Base-by-base conservation (phyloP, 345 rosid genomes). In the Citrus trifoliata region DNA sequence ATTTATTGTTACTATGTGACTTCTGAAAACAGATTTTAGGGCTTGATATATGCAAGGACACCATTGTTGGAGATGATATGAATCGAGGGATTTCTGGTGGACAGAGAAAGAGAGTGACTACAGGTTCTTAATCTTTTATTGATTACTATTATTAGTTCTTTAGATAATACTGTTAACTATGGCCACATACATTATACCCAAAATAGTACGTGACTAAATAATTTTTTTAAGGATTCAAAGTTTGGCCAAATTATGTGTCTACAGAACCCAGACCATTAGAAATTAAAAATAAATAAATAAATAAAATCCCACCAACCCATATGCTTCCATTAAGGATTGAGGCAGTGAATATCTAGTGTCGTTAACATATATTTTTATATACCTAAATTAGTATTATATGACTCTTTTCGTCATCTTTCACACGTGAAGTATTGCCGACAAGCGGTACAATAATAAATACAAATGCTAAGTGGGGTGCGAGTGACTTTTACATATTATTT, bases 51-150 rank as follows among this genome's bases (percentile, higher is more conserved):
- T 95, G 98, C 84, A 90, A 88, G 67, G 95, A 95, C 79, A 95
- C 91, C 12, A 84, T 95, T 35, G 93, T 93, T 7, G 98, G 98
- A 32, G 91, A 91, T 70, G 90, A 91, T 4, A 95, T 95, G 98
- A 83, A 77, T 5, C 74, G 98, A 78, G 97, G 98, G 33, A 89
- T 95, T 53, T 95, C 98, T 0, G 98, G 98, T 6, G 98, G 98
- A 30, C 97, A 95, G 78, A 95, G 88, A 74, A 93, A 93, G 76
- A 75, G 97, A 82, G 95, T 95, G 22, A 95, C 98, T 7, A 94
- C 98, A 90, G 98, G 98, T 93, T 72, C 1, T 35, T 68, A 74
- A 7, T 2, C 4, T 30, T 22, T 18, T 18, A 18, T 1, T 46
- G 16, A 46, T 46, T 40, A 40, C 13, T 48, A 48, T 16, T 46